Evolutionary conservation across 192 early-diverging fungal genomes (phyloP), one percentile per base, ranked within the genome.

Genomic region (Podochytrium sp.): DNA sequence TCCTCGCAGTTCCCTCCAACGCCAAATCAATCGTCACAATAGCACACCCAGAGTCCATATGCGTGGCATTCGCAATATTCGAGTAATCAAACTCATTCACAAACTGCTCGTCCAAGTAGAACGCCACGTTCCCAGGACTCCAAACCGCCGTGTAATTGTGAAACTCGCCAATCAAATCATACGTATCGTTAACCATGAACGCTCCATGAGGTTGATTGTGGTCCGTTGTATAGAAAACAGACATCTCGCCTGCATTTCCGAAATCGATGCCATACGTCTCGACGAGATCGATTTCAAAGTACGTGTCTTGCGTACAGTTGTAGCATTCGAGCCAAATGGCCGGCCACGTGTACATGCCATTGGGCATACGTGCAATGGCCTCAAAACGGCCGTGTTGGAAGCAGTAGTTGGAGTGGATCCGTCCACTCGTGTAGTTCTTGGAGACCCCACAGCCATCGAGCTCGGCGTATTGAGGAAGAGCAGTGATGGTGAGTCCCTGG

Each of bases 241-340:
- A 57, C 55, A 57, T 57, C 25, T 57, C 55, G 14, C 55, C 55
- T 20, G 16, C 29, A 12, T 57, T 10, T 12, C 27, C 14, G 29
- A 57, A 30, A 10, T 57, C 29, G 16, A 25, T 47, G n/a, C 43
- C 43, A n/a, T n/a, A n/a, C n/a, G n/a, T n/a, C n/a, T 57, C 55
- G 27, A 57, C 25, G 10, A 57, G 12, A 57, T 57, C 55, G 29
- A 57, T 57, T 57, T 57, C 55, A 57, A 57, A 57, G 29, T 57
- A 57, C 0, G 20, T n/a, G 25, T 12, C 27, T n/a, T 57, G 16
- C 12, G 55, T 57, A 30, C 55, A 57, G 29, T 57, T 57, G 55
- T n/a, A 57, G 55, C 55, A 57, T 57, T 57, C 55, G 18, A 57
- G 55, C 55, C 55, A 57, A 25, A 57, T 57, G 20, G 55, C 55